Evolutionary conservation across 73 alveolate genomes (phyloP).

Genomic region (Paramecium biaurelia): DNA sequence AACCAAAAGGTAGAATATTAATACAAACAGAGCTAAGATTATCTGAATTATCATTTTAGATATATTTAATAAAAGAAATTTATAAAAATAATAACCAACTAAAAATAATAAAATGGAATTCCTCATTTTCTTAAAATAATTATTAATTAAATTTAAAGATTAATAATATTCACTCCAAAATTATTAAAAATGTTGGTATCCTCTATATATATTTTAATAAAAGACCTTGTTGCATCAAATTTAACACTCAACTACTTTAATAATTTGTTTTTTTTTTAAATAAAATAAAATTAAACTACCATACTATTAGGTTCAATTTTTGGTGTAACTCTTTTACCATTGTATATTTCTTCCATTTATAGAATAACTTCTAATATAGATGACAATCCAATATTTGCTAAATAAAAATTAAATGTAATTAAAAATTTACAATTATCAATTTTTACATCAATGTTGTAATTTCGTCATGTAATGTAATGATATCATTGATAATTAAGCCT

Average conservation of each 20-base stretch:
- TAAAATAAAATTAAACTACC: neutral
- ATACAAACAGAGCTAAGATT: neutral
- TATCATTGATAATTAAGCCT: neutral
- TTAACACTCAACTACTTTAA: no score
- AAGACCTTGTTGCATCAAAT: neutral
- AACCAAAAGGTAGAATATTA: neutral
- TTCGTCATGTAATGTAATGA: neutral
- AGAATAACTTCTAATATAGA: neutral
- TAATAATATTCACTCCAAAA: neutral
- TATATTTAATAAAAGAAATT: neutral
- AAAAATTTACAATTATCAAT: neutral
- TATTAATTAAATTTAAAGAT: neutral
- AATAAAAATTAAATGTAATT: neutral
- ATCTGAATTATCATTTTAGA: neutral
- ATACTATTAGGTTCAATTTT: neutral
- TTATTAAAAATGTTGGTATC: neutral
- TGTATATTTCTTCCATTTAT: neutral
- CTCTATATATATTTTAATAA: neutral
- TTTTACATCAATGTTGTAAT: neutral
- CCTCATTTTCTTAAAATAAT: neutral
- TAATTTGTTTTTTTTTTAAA: no score
- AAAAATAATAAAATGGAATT: neutral
- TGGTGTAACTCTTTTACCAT: neutral
- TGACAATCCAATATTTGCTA: neutral
- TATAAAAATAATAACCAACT: neutral